phyloP scores from a whole-genome alignment of 805 yeast species.

The Starmerella davenportii region DNA sequence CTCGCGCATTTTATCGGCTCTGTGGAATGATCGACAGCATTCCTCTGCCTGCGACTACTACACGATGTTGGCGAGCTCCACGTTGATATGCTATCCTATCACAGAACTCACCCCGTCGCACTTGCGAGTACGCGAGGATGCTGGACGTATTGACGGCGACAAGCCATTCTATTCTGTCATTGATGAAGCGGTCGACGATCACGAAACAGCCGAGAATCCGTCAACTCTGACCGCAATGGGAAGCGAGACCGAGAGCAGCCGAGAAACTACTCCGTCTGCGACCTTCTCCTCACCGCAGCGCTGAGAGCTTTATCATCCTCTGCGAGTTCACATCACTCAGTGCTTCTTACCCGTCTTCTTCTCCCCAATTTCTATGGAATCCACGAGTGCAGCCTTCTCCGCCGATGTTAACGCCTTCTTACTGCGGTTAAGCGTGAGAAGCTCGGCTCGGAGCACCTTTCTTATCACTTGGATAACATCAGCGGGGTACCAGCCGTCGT shows the following conservation, averaged over 20 bases:
- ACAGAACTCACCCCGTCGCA: neutral
- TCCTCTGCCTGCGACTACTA: conserved; percentile 5
- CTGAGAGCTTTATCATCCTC: too few relatives aligned
- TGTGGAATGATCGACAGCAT: conserved; percentile 4
- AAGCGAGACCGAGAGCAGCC: too few relatives aligned
- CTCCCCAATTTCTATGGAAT: neutral
- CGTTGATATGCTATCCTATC: neutral
- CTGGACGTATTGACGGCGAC: neutral
- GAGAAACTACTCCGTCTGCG: too few relatives aligned
- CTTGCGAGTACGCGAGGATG: neutral
- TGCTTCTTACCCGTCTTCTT: too few relatives aligned
- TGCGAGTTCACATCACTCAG: too few relatives aligned
- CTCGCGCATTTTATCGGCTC: conserved; percentile 1
- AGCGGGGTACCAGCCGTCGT: conserved; percentile 66
- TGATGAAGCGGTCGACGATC: neutral
- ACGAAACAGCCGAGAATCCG: too few relatives aligned
- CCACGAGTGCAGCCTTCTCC: neutral
- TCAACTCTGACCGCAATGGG: too few relatives aligned
- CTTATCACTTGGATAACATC: conserved; percentile 47
- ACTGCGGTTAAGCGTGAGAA: conserved; percentile 5
- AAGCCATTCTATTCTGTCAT: neutral
- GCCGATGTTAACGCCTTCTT: neutral
- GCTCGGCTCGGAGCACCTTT: conserved; percentile 45
- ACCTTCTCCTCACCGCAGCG: too few relatives aligned
- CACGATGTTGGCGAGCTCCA: conserved; percentile 1